Conservation (phyloP, 2,329 filamentous ascomycete genomes). For the Aspergillus costaricaensis region DNA sequence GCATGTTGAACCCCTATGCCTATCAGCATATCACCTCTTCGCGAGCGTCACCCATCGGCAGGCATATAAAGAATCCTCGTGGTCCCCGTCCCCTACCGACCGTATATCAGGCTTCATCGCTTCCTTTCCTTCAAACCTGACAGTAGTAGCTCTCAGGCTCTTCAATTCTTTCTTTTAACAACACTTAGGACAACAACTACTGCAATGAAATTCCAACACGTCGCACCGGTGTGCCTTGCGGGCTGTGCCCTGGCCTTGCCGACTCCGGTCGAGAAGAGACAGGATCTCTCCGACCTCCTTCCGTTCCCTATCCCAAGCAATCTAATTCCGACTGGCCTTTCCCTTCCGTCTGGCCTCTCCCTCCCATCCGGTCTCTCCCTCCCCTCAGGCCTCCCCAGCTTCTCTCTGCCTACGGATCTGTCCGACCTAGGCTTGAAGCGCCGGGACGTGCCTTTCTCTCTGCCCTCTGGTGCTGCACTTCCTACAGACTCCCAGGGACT, state of each 20-base stretch:
- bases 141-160: conserved; percentile 1
- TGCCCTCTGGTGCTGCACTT: not conserved
- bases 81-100: not conserved
- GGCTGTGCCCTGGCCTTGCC: conserved; percentile 17
- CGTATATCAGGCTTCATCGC: conserved; percentile 1
- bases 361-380: conserved; percentile 23
- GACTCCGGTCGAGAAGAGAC: conserved; percentile 8
- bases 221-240: conserved; percentile 12
- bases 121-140: conserved; percentile 15
- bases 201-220: conserved; percentile 16
- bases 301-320: not conserved
- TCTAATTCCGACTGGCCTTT: not conserved
- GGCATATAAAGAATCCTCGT: not conserved
- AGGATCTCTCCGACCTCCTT: conserved; percentile 4
- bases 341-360: conserved; percentile 7
- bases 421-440: not conserved
- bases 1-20: not conserved
- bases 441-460: not conserved
- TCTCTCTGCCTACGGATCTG: not conserved
- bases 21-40: not conserved
- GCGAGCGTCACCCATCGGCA: not conserved
- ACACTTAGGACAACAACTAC: not conserved
- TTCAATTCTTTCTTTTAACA: conserved; percentile 1
- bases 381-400: not conserved
- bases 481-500: not conserved